Conservation (phyloP, 345 rosid species). For the Salix arbutifolia region DNA sequence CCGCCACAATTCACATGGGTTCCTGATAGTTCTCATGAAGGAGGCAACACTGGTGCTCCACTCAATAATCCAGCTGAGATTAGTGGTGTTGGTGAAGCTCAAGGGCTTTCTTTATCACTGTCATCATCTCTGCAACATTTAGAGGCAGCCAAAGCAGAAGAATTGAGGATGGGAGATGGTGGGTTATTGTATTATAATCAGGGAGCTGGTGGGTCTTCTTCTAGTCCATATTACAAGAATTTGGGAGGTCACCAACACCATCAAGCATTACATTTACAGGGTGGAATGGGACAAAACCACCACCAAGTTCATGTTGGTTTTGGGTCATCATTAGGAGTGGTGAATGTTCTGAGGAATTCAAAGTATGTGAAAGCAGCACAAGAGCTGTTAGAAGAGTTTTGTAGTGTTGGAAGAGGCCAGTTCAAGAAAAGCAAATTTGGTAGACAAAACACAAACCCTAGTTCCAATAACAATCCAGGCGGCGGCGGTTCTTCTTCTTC, state of each 20-base stretch:
- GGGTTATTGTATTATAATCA: conserved; percentile 49
- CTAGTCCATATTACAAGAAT: conserved; percentile 47
- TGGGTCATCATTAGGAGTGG: conserved; percentile 55
- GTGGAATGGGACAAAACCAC: conserved; percentile 36
- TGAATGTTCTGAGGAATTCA: conserved; percentile 68
- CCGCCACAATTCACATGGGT: conserved; percentile 64
- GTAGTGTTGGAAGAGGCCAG: conserved; percentile 84
- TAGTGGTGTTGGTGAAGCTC: conserved; percentile 58
- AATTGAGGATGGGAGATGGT: conserved; percentile 52
- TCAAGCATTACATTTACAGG: conserved; percentile 37
- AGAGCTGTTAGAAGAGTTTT: conserved; percentile 87
- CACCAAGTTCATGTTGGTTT: conserved; percentile 46
- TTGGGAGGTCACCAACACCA: conserved; percentile 27
- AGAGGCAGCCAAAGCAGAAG: conserved; percentile 84
- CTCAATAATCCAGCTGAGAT: conserved; percentile 44
- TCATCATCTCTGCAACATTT: conserved; percentile 76
- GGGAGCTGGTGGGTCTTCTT: conserved; percentile 32
- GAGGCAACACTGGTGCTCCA: conserved; percentile 24
- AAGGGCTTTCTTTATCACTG: conserved; percentile 82
- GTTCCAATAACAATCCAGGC: conserved; percentile 30
- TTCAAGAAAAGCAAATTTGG: conserved; percentile 58
- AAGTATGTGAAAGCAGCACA: conserved; percentile 72
- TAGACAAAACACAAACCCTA: conserved; percentile 61
- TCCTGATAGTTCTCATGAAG: conserved; percentile 41
- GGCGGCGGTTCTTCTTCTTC: conserved; percentile 44